Conservation (phyloP, 2,329 filamentous ascomycete genomes). For the Pseudonectria foliicola region DNA sequence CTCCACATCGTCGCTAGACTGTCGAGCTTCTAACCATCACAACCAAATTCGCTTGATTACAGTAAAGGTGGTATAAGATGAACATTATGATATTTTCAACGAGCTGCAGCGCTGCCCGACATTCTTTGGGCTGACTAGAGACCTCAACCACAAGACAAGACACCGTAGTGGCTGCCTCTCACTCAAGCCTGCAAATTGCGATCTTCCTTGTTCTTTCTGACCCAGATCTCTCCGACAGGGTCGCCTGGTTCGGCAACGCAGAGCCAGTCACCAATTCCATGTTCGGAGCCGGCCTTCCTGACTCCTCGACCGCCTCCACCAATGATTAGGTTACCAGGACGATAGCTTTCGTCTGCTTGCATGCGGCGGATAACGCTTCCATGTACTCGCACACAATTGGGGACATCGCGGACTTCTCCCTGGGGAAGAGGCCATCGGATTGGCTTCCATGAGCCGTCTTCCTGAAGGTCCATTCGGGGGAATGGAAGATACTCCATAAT, state of each 20-base stretch:
- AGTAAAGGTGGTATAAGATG: too few species aligned
- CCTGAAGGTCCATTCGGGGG: constrained; percentile 68
- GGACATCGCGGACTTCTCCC: constrained; percentile 72
- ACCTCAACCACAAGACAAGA: too few species aligned
- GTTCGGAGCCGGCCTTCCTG: constrained; percentile 49
- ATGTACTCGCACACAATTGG: constrained; percentile 62
- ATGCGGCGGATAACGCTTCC: constrained; percentile 68
- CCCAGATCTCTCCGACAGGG: constrained; percentile 61
- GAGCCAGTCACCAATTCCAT: constrained; percentile 67
- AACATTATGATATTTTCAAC: too few species aligned
- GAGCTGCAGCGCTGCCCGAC: too few species aligned
- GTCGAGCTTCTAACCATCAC: too few species aligned
- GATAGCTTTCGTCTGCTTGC: constrained; percentile 54
- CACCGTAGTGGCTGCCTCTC: too few species aligned
- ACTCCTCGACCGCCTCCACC: constrained; percentile 70
- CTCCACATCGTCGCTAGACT: too few species aligned
- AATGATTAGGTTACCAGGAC: constrained; percentile 73
- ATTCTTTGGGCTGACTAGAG: too few species aligned
- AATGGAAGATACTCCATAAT: constrained; percentile 80
- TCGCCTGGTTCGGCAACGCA: constrained; percentile 59
- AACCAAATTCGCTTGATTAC: too few species aligned
- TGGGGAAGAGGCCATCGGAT: constrained; percentile 74
- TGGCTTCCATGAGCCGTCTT: constrained; percentile 68
- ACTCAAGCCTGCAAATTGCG: too few species aligned
- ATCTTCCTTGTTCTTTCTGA: constrained; percentile 30